Base-by-base conservation (phyloP, 805 yeast species). In the Zygotorulaspora chibaensis region DNA sequence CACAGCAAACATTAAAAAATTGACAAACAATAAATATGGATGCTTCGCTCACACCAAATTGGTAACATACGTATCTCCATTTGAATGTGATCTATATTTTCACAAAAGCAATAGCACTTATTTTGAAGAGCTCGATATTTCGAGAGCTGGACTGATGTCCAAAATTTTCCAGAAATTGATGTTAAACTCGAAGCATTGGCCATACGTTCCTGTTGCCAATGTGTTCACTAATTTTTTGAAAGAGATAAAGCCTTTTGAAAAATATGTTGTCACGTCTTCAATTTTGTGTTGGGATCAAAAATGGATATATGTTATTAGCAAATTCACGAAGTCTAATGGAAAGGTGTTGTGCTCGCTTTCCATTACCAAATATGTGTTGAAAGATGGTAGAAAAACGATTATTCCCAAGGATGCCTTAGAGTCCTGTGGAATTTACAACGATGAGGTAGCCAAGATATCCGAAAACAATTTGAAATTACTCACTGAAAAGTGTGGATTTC, bases 61-160 rank as follows among this genome's bases (percentile, higher is more conserved):
- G 52, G 52, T 62, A 17, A 76, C 89, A 0, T 79, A 77, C 48
- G 85, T 84, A 25, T 82, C 91, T 1, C 80, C 85, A 7, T 66
- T 85, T 58, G 97, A 90, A 61, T 81, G 87, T 59, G 97, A 90
- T 65, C 77, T 86, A 70, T 87, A 87, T 59, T 57, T 88, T 39
- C 98, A 90, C 70, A 91, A 90, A 69, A 80, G 84, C 46, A 91
- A 91, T 63, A 81, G 91, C 6, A 84, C 96, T 1, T 91, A 90
- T 66, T 84, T 85, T 58, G 68, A 73, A 15, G 97, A 90, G 54
- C 70, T 87, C 61, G 97, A 90, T 61, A 72, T 88, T 51, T 80
- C 87, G 2, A 78, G 97, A 60, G 73, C 85, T 7, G 79, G 80
- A 46, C 65, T 83, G 44, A 68, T 88, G 68, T 66, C 77, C 18